phyloP scores from a whole-genome alignment of 495 filamentous ascomycete genomes.

The Penicillium waksmanii region DNA sequence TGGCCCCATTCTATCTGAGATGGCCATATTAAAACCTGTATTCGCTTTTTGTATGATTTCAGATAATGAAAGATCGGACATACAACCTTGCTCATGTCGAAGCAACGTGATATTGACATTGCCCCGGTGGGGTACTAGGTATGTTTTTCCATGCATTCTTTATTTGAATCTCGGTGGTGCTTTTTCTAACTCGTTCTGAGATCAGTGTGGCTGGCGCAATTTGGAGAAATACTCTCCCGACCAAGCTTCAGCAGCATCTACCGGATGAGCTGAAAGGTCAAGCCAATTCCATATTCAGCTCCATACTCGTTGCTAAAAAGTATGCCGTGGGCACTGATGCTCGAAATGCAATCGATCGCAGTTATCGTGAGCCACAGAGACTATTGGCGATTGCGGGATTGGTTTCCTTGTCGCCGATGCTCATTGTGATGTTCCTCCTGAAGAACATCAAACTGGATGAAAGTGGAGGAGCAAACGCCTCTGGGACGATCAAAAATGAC shows the following conservation, averaged over 20 bases:
- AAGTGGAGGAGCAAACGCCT: neutral
- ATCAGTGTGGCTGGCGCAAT: constrained; percentile 32
- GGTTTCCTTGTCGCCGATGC: constrained; percentile 23
- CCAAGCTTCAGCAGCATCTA: constrained; percentile 21
- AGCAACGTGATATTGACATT: constrained; percentile 2
- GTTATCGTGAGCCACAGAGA: constrained; percentile 28
- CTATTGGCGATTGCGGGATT: constrained; percentile 26
- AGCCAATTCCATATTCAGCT: constrained; percentile 26
- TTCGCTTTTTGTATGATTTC: neutral
- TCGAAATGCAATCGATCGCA: constrained; percentile 25
- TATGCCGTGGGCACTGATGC: constrained; percentile 22
- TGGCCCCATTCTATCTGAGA: neutral
- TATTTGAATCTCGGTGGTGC: neutral
- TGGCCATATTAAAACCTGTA: neutral
- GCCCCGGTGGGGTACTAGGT: constrained; percentile 26
- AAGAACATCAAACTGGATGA: constrained; percentile 27
- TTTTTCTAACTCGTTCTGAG: constrained; percentile 2
- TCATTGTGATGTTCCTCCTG: constrained; percentile 30
- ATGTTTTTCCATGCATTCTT: neutral
- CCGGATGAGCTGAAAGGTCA: constrained; percentile 24
- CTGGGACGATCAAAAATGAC: neutral
- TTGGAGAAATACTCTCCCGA: constrained; percentile 30
- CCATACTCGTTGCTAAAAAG: constrained; percentile 24
- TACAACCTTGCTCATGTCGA: neutral
- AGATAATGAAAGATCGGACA: neutral